These are phyloP conservation scores for Kodamaea neixiangensis DNA, from an alignment of 805 yeast genomes.

Conservation along the genomic window DNA sequence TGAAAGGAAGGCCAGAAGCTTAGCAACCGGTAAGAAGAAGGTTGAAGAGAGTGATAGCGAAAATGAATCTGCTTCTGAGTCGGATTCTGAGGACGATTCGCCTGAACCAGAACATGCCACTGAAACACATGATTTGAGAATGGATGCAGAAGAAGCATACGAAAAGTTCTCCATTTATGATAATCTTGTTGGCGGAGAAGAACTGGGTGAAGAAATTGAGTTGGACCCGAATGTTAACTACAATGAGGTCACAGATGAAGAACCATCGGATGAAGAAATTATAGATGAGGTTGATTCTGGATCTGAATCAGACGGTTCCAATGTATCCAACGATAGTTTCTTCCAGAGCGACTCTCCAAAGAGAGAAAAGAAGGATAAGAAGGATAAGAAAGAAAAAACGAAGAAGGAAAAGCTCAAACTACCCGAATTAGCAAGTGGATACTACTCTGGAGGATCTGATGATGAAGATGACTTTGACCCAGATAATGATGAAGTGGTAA, in stretches of 20 bases:
- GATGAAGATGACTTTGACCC: conserved; percentile 48
- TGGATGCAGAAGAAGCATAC: conserved; percentile 27
- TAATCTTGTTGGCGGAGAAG: conserved; percentile 45
- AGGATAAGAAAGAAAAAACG: conserved; percentile 23
- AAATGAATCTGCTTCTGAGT: conserved; percentile 25
- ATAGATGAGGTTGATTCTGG: background rate
- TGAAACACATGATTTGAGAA: conserved; percentile 13
- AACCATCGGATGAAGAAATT: conserved; percentile 44
- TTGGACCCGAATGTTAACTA: conserved; percentile 46
- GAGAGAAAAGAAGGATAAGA: conserved; percentile 21
- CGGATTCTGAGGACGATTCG: conserved; percentile 15
- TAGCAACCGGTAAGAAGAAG: conserved; percentile 21
- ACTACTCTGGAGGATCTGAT: conserved; percentile 82
- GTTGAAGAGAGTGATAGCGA: conserved; percentile 18
- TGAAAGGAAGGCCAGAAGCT: conserved; percentile 32
- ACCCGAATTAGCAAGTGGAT: conserved; percentile 79
- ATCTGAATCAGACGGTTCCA: conserved; percentile 15
- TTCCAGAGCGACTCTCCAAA: conserved; percentile 26
- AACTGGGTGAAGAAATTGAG: conserved; percentile 26
- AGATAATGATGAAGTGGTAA: conserved; percentile 51
- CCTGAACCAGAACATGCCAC: background rate
- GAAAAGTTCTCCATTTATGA: conserved; percentile 40
- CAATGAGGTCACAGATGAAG: conserved; percentile 68
- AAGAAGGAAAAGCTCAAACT: conserved; percentile 40
- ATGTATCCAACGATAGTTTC: conserved; percentile 36